phyloP scores from a whole-genome alignment of 331 rosid genomes.

The Ulmus americana region DNA sequence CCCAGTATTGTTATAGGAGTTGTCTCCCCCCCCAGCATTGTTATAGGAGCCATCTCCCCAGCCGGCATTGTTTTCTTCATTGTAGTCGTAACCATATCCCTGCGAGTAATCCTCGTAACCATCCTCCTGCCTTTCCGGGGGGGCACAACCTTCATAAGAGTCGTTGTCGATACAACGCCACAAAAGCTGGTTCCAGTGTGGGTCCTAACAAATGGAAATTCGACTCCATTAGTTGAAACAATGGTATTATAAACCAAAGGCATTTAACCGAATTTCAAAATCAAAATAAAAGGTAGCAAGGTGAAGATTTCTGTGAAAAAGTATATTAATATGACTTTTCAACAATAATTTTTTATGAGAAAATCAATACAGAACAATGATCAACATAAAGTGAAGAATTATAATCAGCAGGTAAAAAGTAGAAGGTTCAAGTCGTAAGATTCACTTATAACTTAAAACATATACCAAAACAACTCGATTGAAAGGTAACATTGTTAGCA shows the following conservation, averaged over 20 bases:
- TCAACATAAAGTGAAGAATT: not conserved
- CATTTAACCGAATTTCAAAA: not conserved
- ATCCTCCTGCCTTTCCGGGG: constrained; percentile 56
- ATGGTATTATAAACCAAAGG: not conserved
- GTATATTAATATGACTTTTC: not conserved
- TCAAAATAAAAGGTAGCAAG: too few species aligned
- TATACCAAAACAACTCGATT: not conserved
- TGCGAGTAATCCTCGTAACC: constrained; percentile 24
- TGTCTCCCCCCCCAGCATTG: constrained; percentile 29
- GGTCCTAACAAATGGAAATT: constrained; percentile 50
- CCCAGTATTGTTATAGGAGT: constrained; percentile 31
- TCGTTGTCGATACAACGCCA: constrained; percentile 75
- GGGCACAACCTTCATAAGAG: constrained; percentile 69
- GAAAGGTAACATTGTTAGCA: too few species aligned
- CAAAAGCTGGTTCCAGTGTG: constrained; percentile 70
- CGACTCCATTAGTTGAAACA: not conserved
- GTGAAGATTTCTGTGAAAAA: too few species aligned
- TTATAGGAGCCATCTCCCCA: constrained; percentile 22
- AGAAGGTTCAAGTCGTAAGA: not conserved
- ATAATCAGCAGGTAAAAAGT: not conserved
- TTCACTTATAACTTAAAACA: not conserved
- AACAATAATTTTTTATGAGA: not conserved
- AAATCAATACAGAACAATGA: not conserved
- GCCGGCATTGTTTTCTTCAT: constrained; percentile 31
- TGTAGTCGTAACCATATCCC: constrained; percentile 19